Evolutionary conservation across 2,329 filamentous ascomycete genomes (phyloP).

Genomic region (Ophiostoma ulmi): DNA sequence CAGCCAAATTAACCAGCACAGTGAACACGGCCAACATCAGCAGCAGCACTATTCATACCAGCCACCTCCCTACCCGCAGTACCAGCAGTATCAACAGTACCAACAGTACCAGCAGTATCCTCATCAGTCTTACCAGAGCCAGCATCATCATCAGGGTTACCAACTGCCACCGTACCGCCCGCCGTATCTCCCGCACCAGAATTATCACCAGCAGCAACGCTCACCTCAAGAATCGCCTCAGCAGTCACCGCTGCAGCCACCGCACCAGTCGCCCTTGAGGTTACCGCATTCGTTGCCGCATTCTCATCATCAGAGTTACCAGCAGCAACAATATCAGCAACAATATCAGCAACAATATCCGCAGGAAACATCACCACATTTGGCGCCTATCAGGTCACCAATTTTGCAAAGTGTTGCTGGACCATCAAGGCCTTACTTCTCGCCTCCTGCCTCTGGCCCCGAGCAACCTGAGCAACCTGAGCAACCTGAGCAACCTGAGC

Average conservation of each 20-base stretch:
- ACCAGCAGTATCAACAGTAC: background rate
- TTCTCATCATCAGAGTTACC: background rate
- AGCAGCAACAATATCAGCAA: background rate
- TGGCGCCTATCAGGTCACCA: background rate
- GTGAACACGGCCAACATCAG: background rate
- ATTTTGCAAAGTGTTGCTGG: background rate
- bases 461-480: background rate
- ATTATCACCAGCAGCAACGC: conserved; percentile 14
- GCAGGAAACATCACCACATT: background rate
- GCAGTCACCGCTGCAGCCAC: conserved; percentile 1
- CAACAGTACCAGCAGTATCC: background rate
- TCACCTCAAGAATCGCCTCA: background rate
- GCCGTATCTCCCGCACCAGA: background rate
- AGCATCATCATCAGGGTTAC: background rate
- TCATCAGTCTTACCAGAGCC: background rate
- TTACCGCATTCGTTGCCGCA: background rate
- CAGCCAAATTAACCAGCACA: background rate
- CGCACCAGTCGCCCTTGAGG: background rate
- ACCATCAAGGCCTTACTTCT: background rate
- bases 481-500: background rate
- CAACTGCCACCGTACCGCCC: conserved; percentile 8
- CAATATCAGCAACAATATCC: background rate
- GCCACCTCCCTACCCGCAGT: background rate
- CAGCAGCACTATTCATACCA: conserved; percentile 2
- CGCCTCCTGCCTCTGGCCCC: background rate